Evolutionary conservation across 2,329 filamentous ascomycete species (phyloP).

Genomic region (Simplicillium sp.): DNA sequence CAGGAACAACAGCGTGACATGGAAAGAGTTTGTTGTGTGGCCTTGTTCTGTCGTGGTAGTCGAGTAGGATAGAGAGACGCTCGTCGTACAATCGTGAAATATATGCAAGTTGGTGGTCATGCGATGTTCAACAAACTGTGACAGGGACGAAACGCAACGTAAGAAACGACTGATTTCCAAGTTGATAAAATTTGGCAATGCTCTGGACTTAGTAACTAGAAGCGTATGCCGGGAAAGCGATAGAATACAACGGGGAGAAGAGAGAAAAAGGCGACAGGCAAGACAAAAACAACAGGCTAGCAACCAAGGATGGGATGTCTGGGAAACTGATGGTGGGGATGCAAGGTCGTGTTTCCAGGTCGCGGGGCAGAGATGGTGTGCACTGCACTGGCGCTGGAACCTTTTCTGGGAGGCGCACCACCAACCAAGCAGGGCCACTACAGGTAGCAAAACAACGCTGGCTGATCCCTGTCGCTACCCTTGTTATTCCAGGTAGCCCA

Average conservation of each 20-base stretch:
- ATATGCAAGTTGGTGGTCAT: not conserved
- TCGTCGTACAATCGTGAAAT: not conserved
- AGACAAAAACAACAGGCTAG: slow-evolving; percentile 1
- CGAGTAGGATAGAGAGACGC: not conserved
- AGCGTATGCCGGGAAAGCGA: slow-evolving; percentile 3
- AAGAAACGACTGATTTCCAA: not conserved
- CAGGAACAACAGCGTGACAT: not conserved
- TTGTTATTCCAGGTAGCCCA: no score
- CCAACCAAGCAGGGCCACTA: no score
- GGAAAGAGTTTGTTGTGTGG: not conserved
- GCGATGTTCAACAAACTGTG: not conserved
- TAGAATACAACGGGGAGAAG: slow-evolving; percentile 7
- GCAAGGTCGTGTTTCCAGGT: slow-evolving; percentile 1
- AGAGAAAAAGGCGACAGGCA: slow-evolving; percentile 8
- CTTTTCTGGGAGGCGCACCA: no score
- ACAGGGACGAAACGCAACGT: not conserved
- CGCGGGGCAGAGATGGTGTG: not conserved
- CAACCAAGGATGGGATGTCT: not conserved
- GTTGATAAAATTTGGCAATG: not conserved
- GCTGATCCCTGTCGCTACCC: no score
- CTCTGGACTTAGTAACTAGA: not conserved
- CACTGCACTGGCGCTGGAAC: no score
- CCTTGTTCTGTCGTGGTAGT: not conserved
- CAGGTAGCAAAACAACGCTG: no score
- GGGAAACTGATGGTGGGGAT: not conserved